phyloP scores from a whole-genome alignment of 106 monocot genomes.

The Amphibolis antarctica region DNA sequence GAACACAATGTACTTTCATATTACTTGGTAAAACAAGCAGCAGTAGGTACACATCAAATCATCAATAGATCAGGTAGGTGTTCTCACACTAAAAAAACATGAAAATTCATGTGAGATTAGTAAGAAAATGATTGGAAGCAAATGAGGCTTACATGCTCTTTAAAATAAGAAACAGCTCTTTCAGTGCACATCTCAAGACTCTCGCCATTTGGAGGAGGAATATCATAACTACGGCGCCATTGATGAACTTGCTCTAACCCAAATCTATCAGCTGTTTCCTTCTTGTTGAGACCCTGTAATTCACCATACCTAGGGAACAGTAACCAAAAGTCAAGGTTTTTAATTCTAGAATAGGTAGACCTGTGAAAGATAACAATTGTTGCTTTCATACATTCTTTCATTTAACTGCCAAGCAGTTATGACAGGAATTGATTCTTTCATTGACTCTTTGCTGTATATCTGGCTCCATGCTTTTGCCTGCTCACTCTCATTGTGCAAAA shows the following conservation, averaged over 20 bases:
- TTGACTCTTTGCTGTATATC: slow-evolving; percentile 69
- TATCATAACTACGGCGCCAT: slow-evolving; percentile 97
- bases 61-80: too few species aligned
- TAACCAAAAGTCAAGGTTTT: background rate
- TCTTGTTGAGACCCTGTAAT: slow-evolving; percentile 94
- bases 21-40: too few species aligned
- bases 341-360: background rate
- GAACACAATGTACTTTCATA: too few species aligned
- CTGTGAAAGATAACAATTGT: background rate
- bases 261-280: slow-evolving; percentile 87
- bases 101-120: background rate
- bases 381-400: slow-evolving; percentile 82
- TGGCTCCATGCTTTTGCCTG: slow-evolving; percentile 56
- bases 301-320: slow-evolving; percentile 72
- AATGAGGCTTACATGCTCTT: slow-evolving; percentile 44
- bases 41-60: too few species aligned
- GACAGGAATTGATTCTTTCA: slow-evolving; percentile 81
- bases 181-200: slow-evolving; percentile 93
- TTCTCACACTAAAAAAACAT: background rate
- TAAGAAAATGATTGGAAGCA: background rate
- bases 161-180: slow-evolving; percentile 95
- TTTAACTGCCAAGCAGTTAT: slow-evolving; percentile 93
- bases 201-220: slow-evolving; percentile 96
- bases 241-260: slow-evolving; percentile 85
- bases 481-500: slow-evolving; percentile 69